Evolutionary conservation across 1,284 basidiomycete genomes (phyloP).

Genomic region (Wallemia ichthyophaga): DNA sequence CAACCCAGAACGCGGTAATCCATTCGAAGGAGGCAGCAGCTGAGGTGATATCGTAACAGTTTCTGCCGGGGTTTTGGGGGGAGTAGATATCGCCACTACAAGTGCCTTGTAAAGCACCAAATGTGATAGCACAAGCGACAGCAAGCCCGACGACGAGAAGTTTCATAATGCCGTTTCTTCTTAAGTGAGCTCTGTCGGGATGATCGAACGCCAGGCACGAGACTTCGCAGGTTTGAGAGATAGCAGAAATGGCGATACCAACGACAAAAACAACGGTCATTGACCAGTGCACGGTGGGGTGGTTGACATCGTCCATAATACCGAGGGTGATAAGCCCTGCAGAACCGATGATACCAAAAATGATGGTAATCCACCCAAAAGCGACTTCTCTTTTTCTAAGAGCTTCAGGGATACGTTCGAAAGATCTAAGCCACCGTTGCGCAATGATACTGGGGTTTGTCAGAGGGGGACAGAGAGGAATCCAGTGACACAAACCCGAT

Average conservation of each 20-base stretch:
- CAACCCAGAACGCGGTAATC: conserved; percentile 3
- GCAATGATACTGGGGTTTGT: conserved; percentile 15
- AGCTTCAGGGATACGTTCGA: conserved; percentile 20
- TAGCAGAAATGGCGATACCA: conserved; percentile 19
- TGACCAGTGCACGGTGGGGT: conserved; percentile 19
- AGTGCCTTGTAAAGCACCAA: conserved; percentile 17
- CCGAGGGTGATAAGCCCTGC: conserved; percentile 19
- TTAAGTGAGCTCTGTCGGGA: conserved; percentile 16
- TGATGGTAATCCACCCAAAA: conserved; percentile 17
- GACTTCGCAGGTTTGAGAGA: conserved; percentile 20
- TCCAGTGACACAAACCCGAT: not conserved
- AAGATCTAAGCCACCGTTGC: conserved; percentile 20
- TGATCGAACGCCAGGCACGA: conserved; percentile 17
- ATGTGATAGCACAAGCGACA: conserved; percentile 16
- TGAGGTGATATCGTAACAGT: conserved; percentile 18
- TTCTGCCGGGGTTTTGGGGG: conserved; percentile 5
- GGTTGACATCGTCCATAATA: conserved; percentile 16
- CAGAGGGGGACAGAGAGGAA: not conserved
- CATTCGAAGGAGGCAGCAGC: conserved; percentile 19
- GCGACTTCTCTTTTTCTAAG: conserved; percentile 14
- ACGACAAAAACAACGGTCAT: conserved; percentile 21
- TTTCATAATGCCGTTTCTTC: conserved; percentile 20
- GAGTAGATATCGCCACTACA: conserved; percentile 9
- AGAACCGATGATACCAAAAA: conserved; percentile 18
- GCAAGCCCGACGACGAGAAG: conserved; percentile 17